Evolutionary conservation across 192 early-diverging fungal genomes (phyloP).

Genomic region (Coemansia sp.): DNA sequence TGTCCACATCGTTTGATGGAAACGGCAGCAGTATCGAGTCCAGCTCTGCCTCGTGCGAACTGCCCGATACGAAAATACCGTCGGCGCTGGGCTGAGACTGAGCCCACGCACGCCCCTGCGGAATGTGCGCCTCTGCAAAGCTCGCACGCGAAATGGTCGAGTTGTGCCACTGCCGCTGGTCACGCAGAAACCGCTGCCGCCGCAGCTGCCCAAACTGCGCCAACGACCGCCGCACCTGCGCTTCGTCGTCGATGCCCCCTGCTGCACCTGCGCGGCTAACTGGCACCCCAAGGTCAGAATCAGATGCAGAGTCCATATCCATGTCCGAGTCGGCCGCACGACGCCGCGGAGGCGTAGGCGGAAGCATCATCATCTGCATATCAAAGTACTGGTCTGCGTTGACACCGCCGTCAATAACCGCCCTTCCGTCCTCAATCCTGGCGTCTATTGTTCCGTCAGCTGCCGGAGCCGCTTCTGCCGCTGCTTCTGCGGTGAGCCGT

Average conservation of each 20-base stretch:
- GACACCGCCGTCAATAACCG: neutral
- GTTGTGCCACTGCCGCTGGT: constrained; percentile 26
- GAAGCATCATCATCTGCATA: constrained; percentile 21
- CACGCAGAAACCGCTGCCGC: constrained; percentile 32
- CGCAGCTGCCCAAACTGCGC: constrained; percentile 30
- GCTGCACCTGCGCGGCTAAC: neutral
- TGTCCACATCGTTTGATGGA: constrained; percentile 52
- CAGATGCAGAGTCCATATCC: constrained; percentile 13
- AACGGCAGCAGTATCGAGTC: constrained; percentile 21
- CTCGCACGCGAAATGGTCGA: neutral
- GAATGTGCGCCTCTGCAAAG: neutral
- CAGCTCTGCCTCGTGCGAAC: neutral
- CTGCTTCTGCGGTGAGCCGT: too few species aligned
- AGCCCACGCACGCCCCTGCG: constrained; percentile 5
- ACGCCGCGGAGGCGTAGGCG: constrained; percentile 33
- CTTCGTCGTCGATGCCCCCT: neutral
- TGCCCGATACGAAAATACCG: neutral
- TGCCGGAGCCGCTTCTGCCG: neutral
- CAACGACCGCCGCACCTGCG: constrained; percentile 21
- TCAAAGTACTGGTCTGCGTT: constrained; percentile 24
- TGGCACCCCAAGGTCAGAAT: neutral
- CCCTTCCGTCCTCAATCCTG: neutral
- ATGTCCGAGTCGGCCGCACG: constrained; percentile 20
- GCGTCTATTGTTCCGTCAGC: constrained; percentile 10
- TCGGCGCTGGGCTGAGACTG: neutral